Conservation (phyloP, 140 eudicot genomes). For the Flaveria floridana region DNA sequence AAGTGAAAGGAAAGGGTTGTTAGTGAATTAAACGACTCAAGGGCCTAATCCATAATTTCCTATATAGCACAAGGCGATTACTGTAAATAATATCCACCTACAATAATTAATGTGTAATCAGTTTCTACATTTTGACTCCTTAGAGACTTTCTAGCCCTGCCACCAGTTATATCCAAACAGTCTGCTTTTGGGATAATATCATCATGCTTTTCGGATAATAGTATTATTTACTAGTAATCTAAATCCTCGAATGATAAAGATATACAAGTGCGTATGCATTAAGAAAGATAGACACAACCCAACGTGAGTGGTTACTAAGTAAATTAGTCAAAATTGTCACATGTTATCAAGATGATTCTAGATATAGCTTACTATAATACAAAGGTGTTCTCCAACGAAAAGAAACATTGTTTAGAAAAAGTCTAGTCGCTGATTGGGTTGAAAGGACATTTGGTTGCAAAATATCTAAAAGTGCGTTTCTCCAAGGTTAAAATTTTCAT, state of each 20-base stretch:
- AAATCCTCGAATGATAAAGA: not conserved
- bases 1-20: not conserved
- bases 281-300: conserved; percentile 12
- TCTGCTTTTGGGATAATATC: not conserved
- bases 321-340: not conserved
- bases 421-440: no score
- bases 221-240: not conserved
- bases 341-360: not conserved
- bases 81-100: not conserved
- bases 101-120: not conserved
- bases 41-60: not conserved
- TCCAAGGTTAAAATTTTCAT: not conserved
- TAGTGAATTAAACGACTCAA: not conserved
- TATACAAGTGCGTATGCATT: not conserved
- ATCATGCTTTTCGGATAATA: not conserved
- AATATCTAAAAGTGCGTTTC: not conserved
- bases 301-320: not conserved
- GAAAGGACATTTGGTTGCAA: not conserved
- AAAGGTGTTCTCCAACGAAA: no score
- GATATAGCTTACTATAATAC: no score
- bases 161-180: not conserved
- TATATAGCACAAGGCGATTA: not conserved
- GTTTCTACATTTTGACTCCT: not conserved
- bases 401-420: no score
- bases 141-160: not conserved